phyloP scores from a whole-genome alignment of 2,329 filamentous ascomycete genomes.

The Fusarium sp. region DNA sequence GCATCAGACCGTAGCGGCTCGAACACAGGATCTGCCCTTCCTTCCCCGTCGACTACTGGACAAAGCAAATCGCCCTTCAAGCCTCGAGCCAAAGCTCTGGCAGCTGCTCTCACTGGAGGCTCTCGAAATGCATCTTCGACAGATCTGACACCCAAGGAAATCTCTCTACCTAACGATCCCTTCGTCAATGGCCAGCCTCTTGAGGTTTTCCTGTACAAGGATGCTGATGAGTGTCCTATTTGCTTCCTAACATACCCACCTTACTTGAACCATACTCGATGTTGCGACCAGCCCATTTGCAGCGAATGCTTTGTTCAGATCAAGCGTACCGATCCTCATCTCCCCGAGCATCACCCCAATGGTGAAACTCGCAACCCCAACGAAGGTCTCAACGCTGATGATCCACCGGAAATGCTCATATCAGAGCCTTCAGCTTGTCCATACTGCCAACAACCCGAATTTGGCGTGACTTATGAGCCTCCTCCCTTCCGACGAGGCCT shows the following conservation, averaged over 20 bases:
- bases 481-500: constrained; percentile 90
- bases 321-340: constrained; percentile 91
- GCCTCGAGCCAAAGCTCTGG: constrained; percentile 88
- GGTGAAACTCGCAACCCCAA: constrained; percentile 55
- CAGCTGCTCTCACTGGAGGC: constrained; percentile 80
- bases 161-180: constrained; percentile 83
- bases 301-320: constrained; percentile 99
- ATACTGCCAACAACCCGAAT: constrained; percentile 94
- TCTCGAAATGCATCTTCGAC: constrained; percentile 79
- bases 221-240: constrained; percentile 91
- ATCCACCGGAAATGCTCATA: constrained; percentile 76
- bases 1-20: constrained; percentile 78
- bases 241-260: constrained; percentile 97
- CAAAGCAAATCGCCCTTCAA: constrained; percentile 72
- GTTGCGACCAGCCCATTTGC: constrained; percentile 96
- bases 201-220: constrained; percentile 94
- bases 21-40: constrained; percentile 68
- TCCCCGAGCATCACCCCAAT: constrained; percentile 80
- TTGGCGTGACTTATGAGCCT: constrained; percentile 93
- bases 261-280: constrained; percentile 92
- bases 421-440: constrained; percentile 94
- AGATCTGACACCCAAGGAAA: constrained; percentile 81
- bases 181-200: constrained; percentile 95
- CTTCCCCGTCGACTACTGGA: constrained; percentile 60
- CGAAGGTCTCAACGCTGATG: constrained; percentile 60